A percentile compares a stretch with the other conserved stretches of the same genome.
Conservation (phyloP, 139 green algal genomes). For the Mychonastes homosphaera region DNA sequence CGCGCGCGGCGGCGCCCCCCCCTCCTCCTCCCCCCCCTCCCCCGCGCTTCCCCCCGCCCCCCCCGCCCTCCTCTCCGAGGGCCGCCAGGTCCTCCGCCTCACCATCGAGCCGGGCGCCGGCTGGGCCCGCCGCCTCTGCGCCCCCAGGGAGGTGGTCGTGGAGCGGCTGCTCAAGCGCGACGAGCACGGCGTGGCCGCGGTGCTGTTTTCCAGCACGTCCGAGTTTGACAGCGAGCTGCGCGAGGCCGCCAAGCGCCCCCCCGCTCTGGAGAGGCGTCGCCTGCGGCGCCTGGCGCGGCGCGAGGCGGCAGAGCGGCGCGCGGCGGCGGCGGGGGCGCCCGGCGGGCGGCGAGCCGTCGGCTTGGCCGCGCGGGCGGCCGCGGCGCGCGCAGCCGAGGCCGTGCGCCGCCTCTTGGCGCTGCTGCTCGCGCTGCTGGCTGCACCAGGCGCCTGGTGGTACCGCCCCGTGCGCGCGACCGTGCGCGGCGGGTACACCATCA, state of each 20-base stretch:
- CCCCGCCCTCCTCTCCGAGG: no score
- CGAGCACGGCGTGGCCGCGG: no score
- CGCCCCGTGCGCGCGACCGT: slow-evolving; percentile 17
- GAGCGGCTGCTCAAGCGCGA: slow-evolving; percentile 33
- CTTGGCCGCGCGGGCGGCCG: neutral
- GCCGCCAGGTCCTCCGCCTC: slow-evolving; percentile 30
- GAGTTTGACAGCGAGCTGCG: no score
- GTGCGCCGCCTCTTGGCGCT: slow-evolving; percentile 7
- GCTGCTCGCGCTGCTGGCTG: slow-evolving; percentile 4
- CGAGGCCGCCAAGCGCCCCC: no score
- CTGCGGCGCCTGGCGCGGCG: neutral
- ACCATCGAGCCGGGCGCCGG: slow-evolving; percentile 32
- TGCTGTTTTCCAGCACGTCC: no score
- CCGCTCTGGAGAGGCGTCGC: neutral
- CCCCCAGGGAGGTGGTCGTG: slow-evolving; percentile 33
- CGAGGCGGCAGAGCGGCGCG: neutral
- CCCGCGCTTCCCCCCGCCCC: no score
- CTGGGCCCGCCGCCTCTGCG: slow-evolving; percentile 30
- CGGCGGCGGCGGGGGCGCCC: neutral
- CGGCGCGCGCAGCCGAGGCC: neutral
- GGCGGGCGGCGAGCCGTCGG: neutral
- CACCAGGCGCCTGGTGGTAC: slow-evolving; percentile 7
- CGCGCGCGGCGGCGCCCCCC: no score
- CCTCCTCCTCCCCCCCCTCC: no score
- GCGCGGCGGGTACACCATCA: slow-evolving; percentile 37